These are phyloP conservation scores for Trichosporon sp. DNA, from an alignment of 1,284 basidiomycete genomes.

Conservation along the genomic window DNA sequence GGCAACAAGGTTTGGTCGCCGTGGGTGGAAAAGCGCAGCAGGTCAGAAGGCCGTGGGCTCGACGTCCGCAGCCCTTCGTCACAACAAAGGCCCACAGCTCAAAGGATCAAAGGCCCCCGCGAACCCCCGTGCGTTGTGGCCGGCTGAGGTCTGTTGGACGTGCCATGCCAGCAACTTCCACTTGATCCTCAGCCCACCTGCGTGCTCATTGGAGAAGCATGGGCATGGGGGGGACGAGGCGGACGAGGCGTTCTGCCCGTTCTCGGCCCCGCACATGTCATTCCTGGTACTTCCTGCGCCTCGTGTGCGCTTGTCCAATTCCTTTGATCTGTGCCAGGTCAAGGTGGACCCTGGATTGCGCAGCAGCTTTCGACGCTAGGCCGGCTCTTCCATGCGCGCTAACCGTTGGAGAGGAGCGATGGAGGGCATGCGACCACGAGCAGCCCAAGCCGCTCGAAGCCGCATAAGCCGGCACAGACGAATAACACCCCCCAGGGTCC, in stretches of 20 bases:
- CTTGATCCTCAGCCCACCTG: background rate
- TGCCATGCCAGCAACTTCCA: slow-evolving; percentile 5
- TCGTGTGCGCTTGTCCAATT: background rate
- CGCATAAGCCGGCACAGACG: background rate
- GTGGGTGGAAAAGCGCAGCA: slow-evolving; percentile 9
- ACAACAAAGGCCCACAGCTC: background rate
- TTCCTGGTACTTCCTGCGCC: background rate
- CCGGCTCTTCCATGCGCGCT: background rate
- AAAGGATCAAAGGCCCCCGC: background rate
- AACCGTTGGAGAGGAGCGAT: background rate
- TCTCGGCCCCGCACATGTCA: slow-evolving; percentile 13
- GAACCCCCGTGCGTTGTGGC: background rate
- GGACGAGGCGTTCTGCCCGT: background rate
- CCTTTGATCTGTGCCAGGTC: background rate
- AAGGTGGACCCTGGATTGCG: background rate
- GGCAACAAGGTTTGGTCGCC: background rate
- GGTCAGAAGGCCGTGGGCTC: too few relatives aligned
- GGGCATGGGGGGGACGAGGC: background rate
- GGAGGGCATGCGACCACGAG: background rate
- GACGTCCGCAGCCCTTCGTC: background rate
- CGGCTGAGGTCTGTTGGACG: background rate
- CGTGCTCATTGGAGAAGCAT: background rate
- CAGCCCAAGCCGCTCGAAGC: background rate
- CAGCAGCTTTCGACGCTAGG: background rate
- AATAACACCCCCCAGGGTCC: background rate